Evolutionary conservation across 2,329 filamentous ascomycete species (phyloP).

Genomic region (Sclerotinia sclerotiorum): DNA sequence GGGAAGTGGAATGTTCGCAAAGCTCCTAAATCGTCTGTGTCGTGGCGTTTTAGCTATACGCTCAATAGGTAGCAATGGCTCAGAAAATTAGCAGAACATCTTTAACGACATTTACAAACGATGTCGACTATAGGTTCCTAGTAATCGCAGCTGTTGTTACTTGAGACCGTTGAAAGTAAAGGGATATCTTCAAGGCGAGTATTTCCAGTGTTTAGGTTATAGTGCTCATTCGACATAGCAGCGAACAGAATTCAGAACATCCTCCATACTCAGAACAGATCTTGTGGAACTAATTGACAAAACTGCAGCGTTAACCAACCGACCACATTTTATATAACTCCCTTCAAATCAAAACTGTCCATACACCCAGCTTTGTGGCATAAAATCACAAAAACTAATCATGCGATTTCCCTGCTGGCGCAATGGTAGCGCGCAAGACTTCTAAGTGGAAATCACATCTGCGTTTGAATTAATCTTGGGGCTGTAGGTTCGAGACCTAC

Average conservation of each 20-base stretch:
- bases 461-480: background rate
- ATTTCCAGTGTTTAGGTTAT: background rate
- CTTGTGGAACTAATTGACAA: background rate
- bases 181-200: background rate
- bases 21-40: background rate
- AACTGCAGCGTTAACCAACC: background rate
- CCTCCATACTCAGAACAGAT: too few species aligned
- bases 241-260: background rate
- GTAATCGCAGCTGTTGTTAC: background rate
- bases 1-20: background rate
- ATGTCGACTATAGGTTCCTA: background rate
- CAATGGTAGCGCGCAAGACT: conserved; percentile 24
- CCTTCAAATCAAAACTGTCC: rapidly evolving
- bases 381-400: background rate
- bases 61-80: background rate
- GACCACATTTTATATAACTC: background rate
- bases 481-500: conserved; percentile 3
- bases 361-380: rapidly evolving
- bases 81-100: background rate
- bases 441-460: background rate
- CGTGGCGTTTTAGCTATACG: background rate
- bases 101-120: background rate
- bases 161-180: background rate
- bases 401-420: conserved; percentile 18
- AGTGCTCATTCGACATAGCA: background rate